phyloP scores from a whole-genome alignment of 805 yeast species.

The Grigorovia jiainica region DNA sequence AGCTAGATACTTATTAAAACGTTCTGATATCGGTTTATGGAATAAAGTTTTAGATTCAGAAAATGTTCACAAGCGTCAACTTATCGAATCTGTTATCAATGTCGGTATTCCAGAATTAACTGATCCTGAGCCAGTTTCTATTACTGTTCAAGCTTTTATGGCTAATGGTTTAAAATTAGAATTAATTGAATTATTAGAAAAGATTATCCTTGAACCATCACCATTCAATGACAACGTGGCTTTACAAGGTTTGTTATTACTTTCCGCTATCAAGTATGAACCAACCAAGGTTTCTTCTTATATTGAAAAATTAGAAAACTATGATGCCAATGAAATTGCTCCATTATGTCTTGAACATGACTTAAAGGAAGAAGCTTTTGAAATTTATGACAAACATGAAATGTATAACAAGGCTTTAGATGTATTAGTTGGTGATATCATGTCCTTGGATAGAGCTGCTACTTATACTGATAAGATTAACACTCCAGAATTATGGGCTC shows the following conservation, averaged over 20 bases:
- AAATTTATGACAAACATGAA: constrained; percentile 80
- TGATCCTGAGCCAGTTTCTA: constrained; percentile 87
- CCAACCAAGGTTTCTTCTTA: constrained; percentile 73
- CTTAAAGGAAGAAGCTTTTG: constrained; percentile 87
- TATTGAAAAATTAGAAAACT: constrained; percentile 82
- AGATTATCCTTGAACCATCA: constrained; percentile 93
- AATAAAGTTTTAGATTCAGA: constrained; percentile 62
- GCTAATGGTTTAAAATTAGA: constrained; percentile 87
- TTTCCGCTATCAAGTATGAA: constrained; percentile 95
- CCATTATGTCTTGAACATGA: constrained; percentile 83
- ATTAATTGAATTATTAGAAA: constrained; percentile 88
- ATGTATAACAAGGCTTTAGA: constrained; percentile 70
- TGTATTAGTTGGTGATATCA: constrained; percentile 83
- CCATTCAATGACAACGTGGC: constrained; percentile 94
- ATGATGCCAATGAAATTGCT: constrained; percentile 90
- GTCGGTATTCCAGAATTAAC: constrained; percentile 91
- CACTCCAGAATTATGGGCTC: constrained; percentile 83
- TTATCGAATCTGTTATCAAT: constrained; percentile 89
- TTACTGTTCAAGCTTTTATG: constrained; percentile 94
- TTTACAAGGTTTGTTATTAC: constrained; percentile 80
- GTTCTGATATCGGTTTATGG: constrained; percentile 86
- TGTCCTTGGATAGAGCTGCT: constrained; percentile 93
- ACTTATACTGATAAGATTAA: constrained; percentile 86
- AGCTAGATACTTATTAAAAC: constrained; percentile 85
- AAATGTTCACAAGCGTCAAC: constrained; percentile 79